Conservation (phyloP, 352 stramenopile genomes). For the Phytophthora nicotianae region DNA sequence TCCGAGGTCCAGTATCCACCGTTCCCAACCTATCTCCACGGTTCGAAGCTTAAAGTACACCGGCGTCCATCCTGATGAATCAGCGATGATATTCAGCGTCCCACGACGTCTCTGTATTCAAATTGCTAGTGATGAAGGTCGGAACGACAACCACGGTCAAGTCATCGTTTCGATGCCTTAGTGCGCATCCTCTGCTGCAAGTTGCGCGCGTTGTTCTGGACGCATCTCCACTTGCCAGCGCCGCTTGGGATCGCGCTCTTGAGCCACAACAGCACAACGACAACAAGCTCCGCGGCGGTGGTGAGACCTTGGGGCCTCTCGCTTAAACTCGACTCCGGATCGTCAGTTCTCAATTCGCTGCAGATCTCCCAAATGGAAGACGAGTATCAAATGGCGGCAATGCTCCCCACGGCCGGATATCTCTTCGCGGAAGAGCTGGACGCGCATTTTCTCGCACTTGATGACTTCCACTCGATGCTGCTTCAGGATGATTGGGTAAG, state of each 20-base stretch:
- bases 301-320: slow-evolving; percentile 8
- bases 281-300: slow-evolving; percentile 1
- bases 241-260: slow-evolving; percentile 7
- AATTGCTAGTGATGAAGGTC: slow-evolving; percentile 6
- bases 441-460: slow-evolving; percentile 23
- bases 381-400: slow-evolving; percentile 9
- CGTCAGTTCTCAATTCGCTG: slow-evolving; percentile 29
- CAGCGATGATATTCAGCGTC: slow-evolving; percentile 2
- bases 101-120: background rate
- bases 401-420: slow-evolving; percentile 34
- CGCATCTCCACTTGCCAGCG: background rate
- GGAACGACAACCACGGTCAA: slow-evolving; percentile 7
- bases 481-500: slow-evolving; percentile 4
- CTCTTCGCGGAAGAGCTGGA: slow-evolving; percentile 37
- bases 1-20: background rate
- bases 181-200: slow-evolving; percentile 9
- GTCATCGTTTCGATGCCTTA: slow-evolving; percentile 15
- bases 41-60: background rate
- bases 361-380: slow-evolving; percentile 19
- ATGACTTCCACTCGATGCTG: slow-evolving; percentile 31
- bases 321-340: slow-evolving; percentile 4
- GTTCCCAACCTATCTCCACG: background rate
- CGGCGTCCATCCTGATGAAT: slow-evolving; percentile 7
- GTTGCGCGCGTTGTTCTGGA: slow-evolving; percentile 16
- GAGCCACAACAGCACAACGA: slow-evolving; percentile 5